Percentiles rank a stretch among this genome's conserved stretches.
These are phyloP conservation scores for Curvularia eragrostidis DNA, from an alignment of 2,329 filamentous ascomycete genomes.

Conservation along the genomic window DNA sequence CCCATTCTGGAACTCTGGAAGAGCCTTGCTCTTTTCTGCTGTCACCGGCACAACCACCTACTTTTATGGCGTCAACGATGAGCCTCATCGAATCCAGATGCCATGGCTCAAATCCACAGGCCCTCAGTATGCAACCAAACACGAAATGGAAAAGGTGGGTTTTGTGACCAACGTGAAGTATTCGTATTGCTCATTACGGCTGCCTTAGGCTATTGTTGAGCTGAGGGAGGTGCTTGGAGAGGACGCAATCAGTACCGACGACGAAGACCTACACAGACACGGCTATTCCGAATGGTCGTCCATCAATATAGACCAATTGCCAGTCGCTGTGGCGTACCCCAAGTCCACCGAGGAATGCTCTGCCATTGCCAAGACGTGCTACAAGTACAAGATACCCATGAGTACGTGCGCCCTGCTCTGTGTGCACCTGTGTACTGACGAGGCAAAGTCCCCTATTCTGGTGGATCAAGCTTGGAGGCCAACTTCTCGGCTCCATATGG, in stretches of 20 bases:
- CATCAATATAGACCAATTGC: slow-evolving; percentile 68
- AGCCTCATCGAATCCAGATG: slow-evolving; percentile 38
- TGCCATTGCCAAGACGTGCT: slow-evolving; percentile 71
- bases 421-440: slow-evolving; percentile 1
- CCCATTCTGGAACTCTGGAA: slow-evolving; percentile 57
- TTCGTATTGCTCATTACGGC: slow-evolving; percentile 11
- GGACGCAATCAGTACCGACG: slow-evolving; percentile 68
- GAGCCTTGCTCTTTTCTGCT: slow-evolving; percentile 57
- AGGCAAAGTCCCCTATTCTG: slow-evolving; percentile 74
- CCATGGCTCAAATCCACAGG: slow-evolving; percentile 35
- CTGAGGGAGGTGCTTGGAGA: slow-evolving; percentile 61
- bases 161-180: neutral
- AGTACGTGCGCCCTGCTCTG: slow-evolving; percentile 34
- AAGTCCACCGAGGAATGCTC: slow-evolving; percentile 69
- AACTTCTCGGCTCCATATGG: slow-evolving; percentile 89
- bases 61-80: slow-evolving; percentile 55
- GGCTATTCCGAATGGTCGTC: slow-evolving; percentile 75
- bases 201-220: slow-evolving; percentile 61
- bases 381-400: slow-evolving; percentile 81
- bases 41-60: slow-evolving; percentile 62
- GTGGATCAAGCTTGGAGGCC: slow-evolving; percentile 84
- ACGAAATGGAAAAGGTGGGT: slow-evolving; percentile 59
- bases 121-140: slow-evolving; percentile 57
- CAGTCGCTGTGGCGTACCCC: slow-evolving; percentile 71
- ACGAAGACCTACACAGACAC: slow-evolving; percentile 68